Evolutionary conservation across 352 stramenopile species (phyloP), one percentile per base, ranked within the genome.

Genomic region (Phytophthora europaea): DNA sequence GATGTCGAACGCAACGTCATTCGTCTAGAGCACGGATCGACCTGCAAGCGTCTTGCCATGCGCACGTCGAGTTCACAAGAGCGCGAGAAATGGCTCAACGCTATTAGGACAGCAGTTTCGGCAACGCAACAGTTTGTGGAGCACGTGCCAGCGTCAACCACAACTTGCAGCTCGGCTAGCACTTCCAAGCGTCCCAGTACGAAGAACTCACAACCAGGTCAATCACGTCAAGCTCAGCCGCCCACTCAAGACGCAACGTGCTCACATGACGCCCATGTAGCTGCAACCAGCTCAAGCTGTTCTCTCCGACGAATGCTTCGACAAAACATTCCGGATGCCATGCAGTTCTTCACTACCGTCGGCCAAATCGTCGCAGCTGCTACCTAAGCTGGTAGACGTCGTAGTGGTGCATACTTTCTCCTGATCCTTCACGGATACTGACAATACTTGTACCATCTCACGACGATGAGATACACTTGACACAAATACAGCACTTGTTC

Each of bases 361-460:
- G 66, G 71, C 18, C 60, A 78, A 28, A 71, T 72, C 36, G 58
- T 78, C 33, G 66, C 71, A 10, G 48, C 66, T 43, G 60, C 40
- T 20, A 26, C 31, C 22, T 78, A 75, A 62, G 20, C 18, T 23
- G 18, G 18, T 22, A 22, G 23, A 18, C 4, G 33, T n/a, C 20
- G 48, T 10, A 10, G 9, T 26, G 31, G 43, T 31, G 40, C 18
- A 51, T 23, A 23, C 18, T 13, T 51, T 51, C 43, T 51, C 43
- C 43, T 51, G 43, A 51, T 51, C 43, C 43, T 51, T 51, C 43
- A 20, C 16, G 43, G 31, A 52, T 38, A 62, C 48, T 8, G 31
- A n/a, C 23, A 18, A 20, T 6, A 47, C 23, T 28, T 28, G 23
- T 31, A 31, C 16, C 38, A 64, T 65, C 63, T 70, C 63, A 8